phyloP scores from a whole-genome alignment of 2,329 filamentous ascomycete genomes.

The Ceratocystis harringtonii region DNA sequence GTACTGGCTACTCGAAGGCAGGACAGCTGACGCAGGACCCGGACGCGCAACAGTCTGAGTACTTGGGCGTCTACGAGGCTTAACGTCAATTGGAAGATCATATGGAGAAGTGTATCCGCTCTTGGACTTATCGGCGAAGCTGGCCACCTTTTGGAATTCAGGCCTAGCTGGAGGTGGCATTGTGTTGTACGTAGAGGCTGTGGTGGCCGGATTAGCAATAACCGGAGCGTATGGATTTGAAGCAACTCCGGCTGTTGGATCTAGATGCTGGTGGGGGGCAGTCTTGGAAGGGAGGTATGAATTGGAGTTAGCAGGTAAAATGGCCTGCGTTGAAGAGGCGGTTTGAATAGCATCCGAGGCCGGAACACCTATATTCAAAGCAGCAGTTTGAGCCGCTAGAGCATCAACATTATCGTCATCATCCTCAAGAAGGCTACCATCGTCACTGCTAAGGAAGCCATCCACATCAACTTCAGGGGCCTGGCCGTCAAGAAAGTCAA shows the following conservation, averaged over 20 bases:
- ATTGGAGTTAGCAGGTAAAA: neutral
- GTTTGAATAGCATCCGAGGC: constrained; percentile 17
- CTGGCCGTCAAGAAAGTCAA: constrained; percentile 41
- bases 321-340: constrained; percentile 18
- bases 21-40: neutral
- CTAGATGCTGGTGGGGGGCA: neutral
- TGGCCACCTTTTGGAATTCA: constrained; percentile 50
- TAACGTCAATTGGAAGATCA: constrained; percentile 78
- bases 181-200: constrained; percentile 25
- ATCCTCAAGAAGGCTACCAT: constrained; percentile 66
- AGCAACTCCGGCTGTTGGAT: neutral
- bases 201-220: constrained; percentile 18
- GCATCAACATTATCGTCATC: constrained; percentile 27
- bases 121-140: constrained; percentile 81
- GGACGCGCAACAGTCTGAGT: constrained; percentile 30
- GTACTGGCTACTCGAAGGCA: constrained; percentile 20
- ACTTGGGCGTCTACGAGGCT: constrained; percentile 50
- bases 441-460: constrained; percentile 65
- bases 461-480: constrained; percentile 40
- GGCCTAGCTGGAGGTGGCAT: constrained; percentile 27
- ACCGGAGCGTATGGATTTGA: constrained; percentile 16
- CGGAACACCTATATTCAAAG: neutral
- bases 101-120: constrained; percentile 90
- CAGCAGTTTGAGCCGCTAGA: constrained; percentile 8
- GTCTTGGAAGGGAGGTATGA: neutral